These are phyloP conservation scores for Protostelium mycophagum DNA, from an alignment of 78 protist genomes.

Conservation along the genomic window DNA sequence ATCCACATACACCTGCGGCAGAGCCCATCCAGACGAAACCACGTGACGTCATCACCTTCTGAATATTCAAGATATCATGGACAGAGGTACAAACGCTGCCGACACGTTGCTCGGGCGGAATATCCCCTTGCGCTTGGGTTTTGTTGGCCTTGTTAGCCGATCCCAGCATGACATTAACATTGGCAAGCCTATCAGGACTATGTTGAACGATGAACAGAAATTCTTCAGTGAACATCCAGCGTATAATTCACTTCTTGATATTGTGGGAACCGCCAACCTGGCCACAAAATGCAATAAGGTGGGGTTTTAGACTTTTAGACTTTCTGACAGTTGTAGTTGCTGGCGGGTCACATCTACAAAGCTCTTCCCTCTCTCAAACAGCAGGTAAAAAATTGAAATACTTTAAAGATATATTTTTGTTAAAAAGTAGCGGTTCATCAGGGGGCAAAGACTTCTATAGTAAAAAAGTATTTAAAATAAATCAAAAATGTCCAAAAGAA, in stretches of 20 bases:
- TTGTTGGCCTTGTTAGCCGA: conserved; percentile 87
- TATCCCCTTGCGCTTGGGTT: conserved; percentile 68
- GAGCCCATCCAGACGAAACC: too few relatives aligned
- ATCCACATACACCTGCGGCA: too few relatives aligned
- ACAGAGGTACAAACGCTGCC: conserved; percentile 88
- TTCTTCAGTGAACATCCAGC: conserved; percentile 72
- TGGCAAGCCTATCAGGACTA: conserved; percentile 18
- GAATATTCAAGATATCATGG: conserved; percentile 61
- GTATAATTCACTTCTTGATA: conserved; percentile 51
- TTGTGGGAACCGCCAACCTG: conserved; percentile 67
- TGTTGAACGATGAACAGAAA: conserved; percentile 48
- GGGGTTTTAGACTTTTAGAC: background rate
- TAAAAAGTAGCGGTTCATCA: too few relatives aligned
- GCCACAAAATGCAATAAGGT: conserved; percentile 53
- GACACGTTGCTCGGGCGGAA: conserved; percentile 78
- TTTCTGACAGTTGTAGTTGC: conserved; percentile 8
- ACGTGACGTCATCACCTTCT: too few relatives aligned
- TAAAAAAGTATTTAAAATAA: too few relatives aligned
- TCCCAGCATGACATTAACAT: conserved; percentile 71
- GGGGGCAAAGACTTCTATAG: too few relatives aligned
- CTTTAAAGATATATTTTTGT: too few relatives aligned
- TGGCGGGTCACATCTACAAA: conserved; percentile 51
- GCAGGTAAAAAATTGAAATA: too few relatives aligned
- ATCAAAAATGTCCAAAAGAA: too few relatives aligned
- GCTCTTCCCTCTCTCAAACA: conserved; percentile 54